Evolutionary conservation across 108 stramenopile species (phyloP).

Genomic region (Halocafeteria seosinensis): DNA sequence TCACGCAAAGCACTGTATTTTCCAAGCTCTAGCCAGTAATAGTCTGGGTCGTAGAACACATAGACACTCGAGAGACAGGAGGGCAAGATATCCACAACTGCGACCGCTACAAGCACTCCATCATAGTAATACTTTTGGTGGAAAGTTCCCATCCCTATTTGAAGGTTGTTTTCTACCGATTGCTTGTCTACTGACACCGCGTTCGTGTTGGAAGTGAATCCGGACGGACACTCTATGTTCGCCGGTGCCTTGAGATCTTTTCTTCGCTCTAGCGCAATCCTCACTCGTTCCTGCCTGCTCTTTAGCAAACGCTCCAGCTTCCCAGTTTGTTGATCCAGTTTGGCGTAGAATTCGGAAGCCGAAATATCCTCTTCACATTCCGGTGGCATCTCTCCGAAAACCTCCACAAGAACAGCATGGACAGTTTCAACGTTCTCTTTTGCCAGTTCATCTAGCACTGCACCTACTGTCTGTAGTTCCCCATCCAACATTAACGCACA

Average conservation of each 20-base stretch:
- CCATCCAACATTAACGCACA: background rate
- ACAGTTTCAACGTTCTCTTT: too few relatives aligned
- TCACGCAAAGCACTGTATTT: slow-evolving; percentile 76
- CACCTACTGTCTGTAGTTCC: background rate
- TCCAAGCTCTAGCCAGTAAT: slow-evolving; percentile 53
- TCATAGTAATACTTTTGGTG: slow-evolving; percentile 70
- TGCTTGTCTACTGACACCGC: too few relatives aligned
- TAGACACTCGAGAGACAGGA: slow-evolving; percentile 68
- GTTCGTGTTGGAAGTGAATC: background rate
- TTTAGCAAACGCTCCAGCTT: too few relatives aligned
- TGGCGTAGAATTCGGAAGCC: too few relatives aligned
- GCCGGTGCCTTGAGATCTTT: background rate
- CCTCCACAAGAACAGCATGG: too few relatives aligned
- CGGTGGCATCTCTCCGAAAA: too few relatives aligned
- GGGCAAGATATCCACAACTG: slow-evolving; percentile 74
- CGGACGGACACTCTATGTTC: background rate
- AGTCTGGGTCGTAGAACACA: slow-evolving; percentile 72
- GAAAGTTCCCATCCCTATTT: slow-evolving; percentile 40
- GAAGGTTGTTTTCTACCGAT: background rate
- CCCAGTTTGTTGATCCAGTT: background rate
- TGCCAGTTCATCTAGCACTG: background rate
- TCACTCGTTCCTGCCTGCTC: too few relatives aligned
- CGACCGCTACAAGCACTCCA: slow-evolving; percentile 62
- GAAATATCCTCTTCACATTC: too few relatives aligned
- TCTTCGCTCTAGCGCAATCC: background rate